Conservation (phyloP, 768 basidiomycete genomes). For the Butyriboletus loyo region DNA sequence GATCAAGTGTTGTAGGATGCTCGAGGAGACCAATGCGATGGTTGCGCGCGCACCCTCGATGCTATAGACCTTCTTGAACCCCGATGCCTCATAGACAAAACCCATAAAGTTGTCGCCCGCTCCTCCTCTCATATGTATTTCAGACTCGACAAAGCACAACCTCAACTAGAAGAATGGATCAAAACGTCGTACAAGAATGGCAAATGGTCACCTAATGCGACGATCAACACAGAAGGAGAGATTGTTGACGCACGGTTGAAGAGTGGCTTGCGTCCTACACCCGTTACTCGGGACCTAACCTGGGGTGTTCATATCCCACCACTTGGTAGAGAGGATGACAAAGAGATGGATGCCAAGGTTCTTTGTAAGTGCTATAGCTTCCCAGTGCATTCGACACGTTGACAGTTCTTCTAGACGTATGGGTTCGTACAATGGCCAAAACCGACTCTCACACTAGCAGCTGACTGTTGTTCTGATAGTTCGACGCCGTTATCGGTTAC, state of each 20-base stretch:
- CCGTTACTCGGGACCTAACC: constrained; percentile 87
- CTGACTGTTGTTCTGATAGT: constrained; percentile 46
- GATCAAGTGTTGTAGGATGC: constrained; percentile 61
- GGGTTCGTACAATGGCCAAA: constrained; percentile 54
- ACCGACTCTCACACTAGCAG: neutral
- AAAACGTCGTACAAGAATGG: constrained; percentile 73
- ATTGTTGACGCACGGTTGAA: constrained; percentile 88
- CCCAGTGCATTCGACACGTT: constrained; percentile 3
- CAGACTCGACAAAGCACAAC: constrained; percentile 79
- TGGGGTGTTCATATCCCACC: constrained; percentile 96
- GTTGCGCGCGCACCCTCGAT: constrained; percentile 88
- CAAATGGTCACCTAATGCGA: constrained; percentile 90
- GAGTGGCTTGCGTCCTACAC: constrained; percentile 81
- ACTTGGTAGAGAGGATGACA: constrained; percentile 63
- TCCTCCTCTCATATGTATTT: constrained; percentile 91
- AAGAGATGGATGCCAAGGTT: constrained; percentile 91
- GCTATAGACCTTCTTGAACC: constrained; percentile 92
- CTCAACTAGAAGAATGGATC: constrained; percentile 85
- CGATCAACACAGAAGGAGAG: constrained; percentile 84
- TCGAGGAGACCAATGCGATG: constrained; percentile 97
- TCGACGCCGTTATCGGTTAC: constrained; percentile 96
- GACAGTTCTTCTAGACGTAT: constrained; percentile 63
- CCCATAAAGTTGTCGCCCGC: constrained; percentile 71
- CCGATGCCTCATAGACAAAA: constrained; percentile 84
- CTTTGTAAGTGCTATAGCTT: constrained; percentile 65